These are phyloP conservation scores for Aspergillus carlsbadensis DNA, from an alignment of 495 filamentous ascomycete genomes.

Conservation along the genomic window DNA sequence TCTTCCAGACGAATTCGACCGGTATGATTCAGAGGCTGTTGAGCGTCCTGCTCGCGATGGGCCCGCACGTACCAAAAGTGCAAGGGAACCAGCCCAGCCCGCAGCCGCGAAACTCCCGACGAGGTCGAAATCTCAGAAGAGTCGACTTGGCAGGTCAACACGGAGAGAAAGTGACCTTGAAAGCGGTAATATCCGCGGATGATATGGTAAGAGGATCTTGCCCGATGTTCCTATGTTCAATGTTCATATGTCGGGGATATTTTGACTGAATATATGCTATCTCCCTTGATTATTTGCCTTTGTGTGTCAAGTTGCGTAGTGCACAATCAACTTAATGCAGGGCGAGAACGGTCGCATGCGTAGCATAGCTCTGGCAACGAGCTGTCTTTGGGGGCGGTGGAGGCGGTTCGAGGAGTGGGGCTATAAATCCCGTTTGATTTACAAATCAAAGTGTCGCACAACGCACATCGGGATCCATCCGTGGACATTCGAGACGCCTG, in stretches of 20 bases:
- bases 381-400: neutral
- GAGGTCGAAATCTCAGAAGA: constrained; percentile 21
- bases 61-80: constrained; percentile 4
- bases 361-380: constrained; percentile 48
- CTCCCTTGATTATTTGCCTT: constrained; percentile 4
- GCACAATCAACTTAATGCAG: constrained; percentile 44
- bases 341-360: constrained; percentile 55
- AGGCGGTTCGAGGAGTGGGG: too few relatives aligned
- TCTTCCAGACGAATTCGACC: constrained; percentile 43
- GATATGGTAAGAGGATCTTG: neutral
- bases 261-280: neutral
- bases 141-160: constrained; percentile 37
- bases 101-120: constrained; percentile 24
- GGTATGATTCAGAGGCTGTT: constrained; percentile 24
- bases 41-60: constrained; percentile 3
- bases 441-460: constrained; percentile 46
- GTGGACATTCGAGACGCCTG: constrained; percentile 26
- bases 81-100: constrained; percentile 13
- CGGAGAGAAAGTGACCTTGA: constrained; percentile 32
- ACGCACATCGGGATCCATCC: constrained; percentile 23
- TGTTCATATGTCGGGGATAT: neutral
- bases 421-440: constrained; percentile 12
- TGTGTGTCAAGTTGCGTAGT: neutral
- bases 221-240: neutral
- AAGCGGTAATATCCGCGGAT: constrained; percentile 20